Evolutionary conservation across 1,284 basidiomycete genomes (phyloP).

Genomic region (Ceratobasidium sp.): DNA sequence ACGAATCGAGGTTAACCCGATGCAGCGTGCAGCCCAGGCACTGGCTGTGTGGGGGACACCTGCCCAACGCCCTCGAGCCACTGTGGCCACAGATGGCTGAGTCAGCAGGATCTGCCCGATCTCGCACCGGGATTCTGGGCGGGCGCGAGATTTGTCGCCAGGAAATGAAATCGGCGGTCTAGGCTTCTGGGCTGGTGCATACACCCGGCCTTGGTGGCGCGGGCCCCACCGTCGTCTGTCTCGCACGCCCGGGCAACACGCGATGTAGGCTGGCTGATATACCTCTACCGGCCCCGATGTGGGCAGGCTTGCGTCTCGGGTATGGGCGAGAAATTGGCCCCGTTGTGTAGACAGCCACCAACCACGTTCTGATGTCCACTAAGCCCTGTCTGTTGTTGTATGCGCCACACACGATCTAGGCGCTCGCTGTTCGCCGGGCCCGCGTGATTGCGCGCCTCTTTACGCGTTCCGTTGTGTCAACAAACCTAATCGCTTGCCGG

Average conservation of each 20-base stretch:
- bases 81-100: slow-evolving; percentile 9
- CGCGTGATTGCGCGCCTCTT: too few relatives aligned
- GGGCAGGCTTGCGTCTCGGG: slow-evolving; percentile 11
- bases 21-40: slow-evolving; percentile 6
- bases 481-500: slow-evolving; percentile 9
- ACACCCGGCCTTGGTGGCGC: slow-evolving; percentile 26
- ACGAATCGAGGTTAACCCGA: slow-evolving; percentile 20
- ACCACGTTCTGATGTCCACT: slow-evolving; percentile 28
- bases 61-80: not conserved
- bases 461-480: not conserved
- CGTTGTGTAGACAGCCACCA: not conserved
- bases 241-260: not conserved
- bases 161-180: slow-evolving; percentile 1
- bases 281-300: slow-evolving; percentile 14
- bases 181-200: not conserved
- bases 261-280: not conserved
- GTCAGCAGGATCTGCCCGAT: slow-evolving; percentile 33
- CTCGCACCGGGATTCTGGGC: slow-evolving; percentile 4
- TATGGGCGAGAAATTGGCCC: not conserved
- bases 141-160: slow-evolving; percentile 15
- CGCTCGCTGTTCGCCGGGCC: not conserved
- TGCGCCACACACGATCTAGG: not conserved
- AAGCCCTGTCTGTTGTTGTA: slow-evolving; percentile 9
- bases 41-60: slow-evolving; percentile 9
- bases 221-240: slow-evolving; percentile 1